These are phyloP conservation scores for Parsonsia alboflavescens DNA, from an alignment of 257 asterid genomes.

Conservation along the genomic window DNA sequence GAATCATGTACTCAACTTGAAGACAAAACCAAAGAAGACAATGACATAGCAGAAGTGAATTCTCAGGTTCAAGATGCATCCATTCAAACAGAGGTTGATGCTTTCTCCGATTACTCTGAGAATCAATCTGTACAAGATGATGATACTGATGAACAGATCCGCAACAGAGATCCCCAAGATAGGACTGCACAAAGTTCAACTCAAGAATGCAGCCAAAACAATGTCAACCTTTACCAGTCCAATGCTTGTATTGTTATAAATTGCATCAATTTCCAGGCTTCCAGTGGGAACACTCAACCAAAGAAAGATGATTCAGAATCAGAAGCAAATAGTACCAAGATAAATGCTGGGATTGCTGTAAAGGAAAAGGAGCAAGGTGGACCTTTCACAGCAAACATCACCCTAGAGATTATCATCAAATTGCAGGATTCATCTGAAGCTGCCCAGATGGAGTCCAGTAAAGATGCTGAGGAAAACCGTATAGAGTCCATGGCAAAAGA, in stretches of 20 bases:
- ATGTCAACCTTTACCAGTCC: background rate
- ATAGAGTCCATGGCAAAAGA: background rate
- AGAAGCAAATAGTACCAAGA: background rate
- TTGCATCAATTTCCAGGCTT: background rate
- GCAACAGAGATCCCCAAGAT: slow-evolving; percentile 8
- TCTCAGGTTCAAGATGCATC: slow-evolving; percentile 13
- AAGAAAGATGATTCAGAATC: slow-evolving; percentile 1
- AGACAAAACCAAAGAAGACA: slow-evolving; percentile 9
- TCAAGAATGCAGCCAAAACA: background rate
- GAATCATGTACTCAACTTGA: slow-evolving; percentile 12
- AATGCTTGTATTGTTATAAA: background rate
- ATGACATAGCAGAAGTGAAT: slow-evolving; percentile 1
- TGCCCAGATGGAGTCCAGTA: background rate
- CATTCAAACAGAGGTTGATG: background rate
- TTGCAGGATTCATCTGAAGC: slow-evolving; percentile 9
- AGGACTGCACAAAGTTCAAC: background rate
- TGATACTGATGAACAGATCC: slow-evolving; percentile 7
- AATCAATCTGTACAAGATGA: background rate
- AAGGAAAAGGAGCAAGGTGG: slow-evolving; percentile 8
- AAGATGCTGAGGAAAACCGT: background rate
- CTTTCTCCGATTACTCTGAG: background rate
- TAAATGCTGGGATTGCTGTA: background rate
- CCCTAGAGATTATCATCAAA: background rate
- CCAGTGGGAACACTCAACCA: background rate
- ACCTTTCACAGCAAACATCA: background rate